Base-by-base conservation (phyloP, 345 rosid genomes). In the Bruguiera gymnorhiza region DNA sequence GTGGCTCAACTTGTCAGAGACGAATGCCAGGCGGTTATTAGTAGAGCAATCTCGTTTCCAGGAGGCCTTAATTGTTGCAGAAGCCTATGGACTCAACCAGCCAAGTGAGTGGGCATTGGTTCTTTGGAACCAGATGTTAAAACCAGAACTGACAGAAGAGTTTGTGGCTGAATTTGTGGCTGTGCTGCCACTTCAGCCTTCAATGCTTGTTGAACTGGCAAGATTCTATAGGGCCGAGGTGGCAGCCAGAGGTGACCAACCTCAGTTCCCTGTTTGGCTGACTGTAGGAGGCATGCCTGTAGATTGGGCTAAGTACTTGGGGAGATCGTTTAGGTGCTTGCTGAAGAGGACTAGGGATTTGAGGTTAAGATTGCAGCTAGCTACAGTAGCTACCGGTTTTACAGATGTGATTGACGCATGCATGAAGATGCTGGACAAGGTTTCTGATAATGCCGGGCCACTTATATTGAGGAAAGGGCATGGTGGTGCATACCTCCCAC, bases 41-140 rank as follows among this genome's bases (percentile, higher is more conserved):
- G 99, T 92, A 54, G 98, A 90, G 74, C 99, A 92, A 80, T 86
- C 92, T 24, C 91, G 86, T 50, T 95, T 95, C 82, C 99, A 84
- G 68, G 99, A 95, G 84, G 97, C 99, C 65, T 70, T 95, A 67
- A 90, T 92, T 23, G 98, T 95, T 72, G 99, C 99, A 39, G 99
- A 95, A 80, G 99, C 99, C 39, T 95, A 95, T 61, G 78, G 87
- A 73, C 97, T 95, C 70, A 95, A 95, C 72, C 99, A 92, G 81
- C 91, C 99, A 23, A 83, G 88, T 46, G 98, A 95, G 74, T 95
- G 99, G 99, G 97, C 93, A 6, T 82, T 83, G 27, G 97, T 88
- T 27, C 97, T 95, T 63, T 95, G 99, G 99, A 88, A 84, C 76
- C 93, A 84, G 85, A 95, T 95, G 97, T 88, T 95, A 46, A 86